phyloP scores from a whole-genome alignment of 73 alveolate species.

The Halteria grandinella region DNA sequence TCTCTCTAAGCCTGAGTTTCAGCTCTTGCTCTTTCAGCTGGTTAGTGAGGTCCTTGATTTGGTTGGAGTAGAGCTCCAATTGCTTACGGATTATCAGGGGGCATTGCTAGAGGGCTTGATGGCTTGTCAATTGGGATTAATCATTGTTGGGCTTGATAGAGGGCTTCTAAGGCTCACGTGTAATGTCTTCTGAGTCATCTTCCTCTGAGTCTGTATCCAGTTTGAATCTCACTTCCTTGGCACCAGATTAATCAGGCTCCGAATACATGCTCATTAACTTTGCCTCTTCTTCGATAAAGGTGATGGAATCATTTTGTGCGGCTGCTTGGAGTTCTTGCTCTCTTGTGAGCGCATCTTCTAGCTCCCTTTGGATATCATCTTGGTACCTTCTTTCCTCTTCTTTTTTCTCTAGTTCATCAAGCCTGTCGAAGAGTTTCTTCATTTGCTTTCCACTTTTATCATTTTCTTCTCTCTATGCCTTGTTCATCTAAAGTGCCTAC shows the following conservation, averaged over 20 bases:
- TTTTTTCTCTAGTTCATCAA: slow-evolving; percentile 6
- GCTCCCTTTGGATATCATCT: slow-evolving; percentile 14
- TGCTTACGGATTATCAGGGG: slow-evolving; percentile 24
- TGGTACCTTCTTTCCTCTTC: not conserved
- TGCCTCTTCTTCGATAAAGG: no score
- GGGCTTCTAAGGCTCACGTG: no score
- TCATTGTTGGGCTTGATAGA: no score
- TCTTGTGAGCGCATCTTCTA: slow-evolving; percentile 19
- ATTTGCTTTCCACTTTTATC: slow-evolving; percentile 24
- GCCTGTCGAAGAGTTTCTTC: not conserved
- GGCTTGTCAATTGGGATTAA: no score
- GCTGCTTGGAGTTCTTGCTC: no score
- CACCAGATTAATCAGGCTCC: no score
- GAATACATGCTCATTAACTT: no score
- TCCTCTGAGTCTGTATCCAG: no score
- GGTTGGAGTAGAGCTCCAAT: slow-evolving; percentile 19
- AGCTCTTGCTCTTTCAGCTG: slow-evolving; percentile 26
- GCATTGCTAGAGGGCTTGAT: slow-evolving; percentile 35
- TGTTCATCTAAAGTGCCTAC: not conserved
- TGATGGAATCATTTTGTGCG: no score
- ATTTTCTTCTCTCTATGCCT: slow-evolving; percentile 37
- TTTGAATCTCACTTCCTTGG: no score
- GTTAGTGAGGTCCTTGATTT: slow-evolving; percentile 20
- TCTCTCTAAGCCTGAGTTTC: slow-evolving; percentile 22
- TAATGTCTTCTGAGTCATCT: no score